phyloP scores from a whole-genome alignment of 371 early-diverging fungal genomes.

The Mucor ambiguus region DNA sequence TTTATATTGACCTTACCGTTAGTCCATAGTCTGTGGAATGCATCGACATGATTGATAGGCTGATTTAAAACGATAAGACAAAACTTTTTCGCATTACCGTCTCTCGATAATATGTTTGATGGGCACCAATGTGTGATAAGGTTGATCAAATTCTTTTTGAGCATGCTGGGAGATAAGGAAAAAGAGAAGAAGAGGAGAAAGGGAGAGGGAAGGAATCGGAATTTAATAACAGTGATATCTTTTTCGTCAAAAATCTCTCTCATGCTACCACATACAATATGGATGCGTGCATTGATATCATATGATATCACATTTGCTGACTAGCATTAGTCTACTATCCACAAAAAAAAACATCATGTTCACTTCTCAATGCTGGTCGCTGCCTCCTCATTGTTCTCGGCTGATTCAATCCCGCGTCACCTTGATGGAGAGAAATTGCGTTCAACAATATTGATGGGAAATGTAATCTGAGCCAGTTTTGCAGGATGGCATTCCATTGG shows the following conservation, averaged over 20 bases:
- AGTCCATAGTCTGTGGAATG: conserved; percentile 37
- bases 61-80: conserved; percentile 45
- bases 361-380: no score
- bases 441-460: neutral
- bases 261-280: neutral
- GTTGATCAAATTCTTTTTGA: conserved; percentile 10
- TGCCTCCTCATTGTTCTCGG: no score
- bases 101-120: conserved; percentile 31
- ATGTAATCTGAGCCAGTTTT: neutral
- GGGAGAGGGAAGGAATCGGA: neutral
- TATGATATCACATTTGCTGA: neutral
- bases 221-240: neutral
- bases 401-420: neutral
- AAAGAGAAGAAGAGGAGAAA: conserved; percentile 3
- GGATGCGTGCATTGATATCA: neutral
- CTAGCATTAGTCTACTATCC: no score
- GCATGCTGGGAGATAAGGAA: neutral
- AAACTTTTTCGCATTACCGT: conserved; percentile 28
- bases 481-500: neutral
- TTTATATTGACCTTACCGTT: conserved; percentile 32
- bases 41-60: conserved; percentile 30
- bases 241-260: neutral
- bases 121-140: conserved; percentile 42
- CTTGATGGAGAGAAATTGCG: neutral
- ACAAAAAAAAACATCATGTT: neutral